Percentiles rank a stretch among this genome's conserved stretches.
phyloP scores from a whole-genome alignment of 2,329 filamentous ascomycete genomes.

The Botrytis cinerea region DNA sequence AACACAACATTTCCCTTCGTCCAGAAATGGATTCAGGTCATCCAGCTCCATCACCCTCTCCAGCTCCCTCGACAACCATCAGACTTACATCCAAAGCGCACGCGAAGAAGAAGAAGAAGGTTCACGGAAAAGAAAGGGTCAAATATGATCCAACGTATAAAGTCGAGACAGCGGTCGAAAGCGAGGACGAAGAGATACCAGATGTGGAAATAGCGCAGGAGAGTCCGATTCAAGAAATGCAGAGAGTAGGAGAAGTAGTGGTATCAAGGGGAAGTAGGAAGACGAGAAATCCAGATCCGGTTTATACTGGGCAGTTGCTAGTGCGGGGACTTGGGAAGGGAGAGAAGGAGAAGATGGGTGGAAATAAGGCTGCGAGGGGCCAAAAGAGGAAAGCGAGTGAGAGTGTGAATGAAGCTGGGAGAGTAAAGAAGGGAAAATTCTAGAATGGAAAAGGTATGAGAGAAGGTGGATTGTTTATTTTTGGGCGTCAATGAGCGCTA shows the following conservation, averaged over 20 bases:
- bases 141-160: not conserved
- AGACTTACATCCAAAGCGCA: not conserved
- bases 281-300: conserved; percentile 10
- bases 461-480: not conserved
- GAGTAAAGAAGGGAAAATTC: not conserved
- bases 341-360: not conserved
- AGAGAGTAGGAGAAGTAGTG: not conserved
- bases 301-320: conserved; percentile 1
- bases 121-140: not conserved
- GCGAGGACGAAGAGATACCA: not conserved
- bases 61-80: not conserved
- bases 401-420: not conserved
- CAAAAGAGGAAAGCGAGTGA: conserved; percentile 5
- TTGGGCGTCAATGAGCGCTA: not conserved
- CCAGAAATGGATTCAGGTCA: not conserved
- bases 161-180: not conserved
- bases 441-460: not conserved
- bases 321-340: not conserved
- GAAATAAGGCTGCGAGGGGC: not conserved
- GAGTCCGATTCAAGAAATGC: not conserved
- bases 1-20: not conserved
- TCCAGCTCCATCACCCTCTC: not conserved
- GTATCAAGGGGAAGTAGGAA: not conserved
- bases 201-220: not conserved
- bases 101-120: not conserved